These are phyloP conservation scores for Tirmania nivea DNA, from an alignment of 495 filamentous ascomycete species.

Conservation along the genomic window DNA sequence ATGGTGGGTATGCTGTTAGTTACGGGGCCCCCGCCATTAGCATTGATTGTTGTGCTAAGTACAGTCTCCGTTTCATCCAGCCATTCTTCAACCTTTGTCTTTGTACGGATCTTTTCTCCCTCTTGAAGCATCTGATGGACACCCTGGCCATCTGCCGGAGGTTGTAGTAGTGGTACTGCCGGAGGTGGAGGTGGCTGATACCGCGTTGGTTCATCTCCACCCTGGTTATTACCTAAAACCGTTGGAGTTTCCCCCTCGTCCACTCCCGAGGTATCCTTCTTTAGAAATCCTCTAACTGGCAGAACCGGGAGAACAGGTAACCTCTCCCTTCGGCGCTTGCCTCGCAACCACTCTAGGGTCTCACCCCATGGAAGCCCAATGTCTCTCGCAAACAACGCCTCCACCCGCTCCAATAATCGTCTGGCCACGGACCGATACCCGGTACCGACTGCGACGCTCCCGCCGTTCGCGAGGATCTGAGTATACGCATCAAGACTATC, in stretches of 20 bases:
- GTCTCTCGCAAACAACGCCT: conserved; percentile 80
- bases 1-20: background rate
- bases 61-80: conserved; percentile 18
- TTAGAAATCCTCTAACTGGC: conserved; percentile 15
- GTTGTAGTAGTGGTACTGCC: background rate
- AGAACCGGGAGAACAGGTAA: conserved; percentile 27
- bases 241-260: background rate
- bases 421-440: conserved; percentile 90
- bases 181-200: conserved; percentile 1
- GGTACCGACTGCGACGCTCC: conserved; percentile 84
- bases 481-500: conserved; percentile 67
- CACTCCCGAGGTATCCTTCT: conserved; percentile 9
- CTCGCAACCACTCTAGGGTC: conserved; percentile 77
- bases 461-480: conserved; percentile 55
- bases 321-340: conserved; percentile 14
- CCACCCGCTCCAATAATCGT: conserved; percentile 72
- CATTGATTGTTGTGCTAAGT: conserved; percentile 5
- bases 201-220: conserved; percentile 1
- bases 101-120: conserved; percentile 12
- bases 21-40: background rate
- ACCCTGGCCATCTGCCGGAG: conserved; percentile 1
- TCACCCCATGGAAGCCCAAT: conserved; percentile 94
- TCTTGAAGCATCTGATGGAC: conserved; percentile 2
- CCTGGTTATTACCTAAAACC: conserved; percentile 1
- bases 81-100: conserved; percentile 18